Base-by-base conservation (phyloP, 352 stramenopile genomes). In the Phytophthora citricola region DNA sequence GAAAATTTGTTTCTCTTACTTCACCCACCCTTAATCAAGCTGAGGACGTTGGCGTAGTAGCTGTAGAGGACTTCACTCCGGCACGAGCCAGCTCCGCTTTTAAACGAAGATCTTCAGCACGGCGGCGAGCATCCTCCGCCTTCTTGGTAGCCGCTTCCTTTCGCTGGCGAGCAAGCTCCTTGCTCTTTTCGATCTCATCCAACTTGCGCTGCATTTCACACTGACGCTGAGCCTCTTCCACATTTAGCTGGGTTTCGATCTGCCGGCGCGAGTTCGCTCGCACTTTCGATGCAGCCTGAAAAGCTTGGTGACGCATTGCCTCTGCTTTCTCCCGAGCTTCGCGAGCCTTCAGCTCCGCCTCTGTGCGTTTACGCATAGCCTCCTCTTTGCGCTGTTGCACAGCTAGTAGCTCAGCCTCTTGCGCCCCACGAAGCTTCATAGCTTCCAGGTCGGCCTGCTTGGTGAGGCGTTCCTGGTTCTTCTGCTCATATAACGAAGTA, bases 221-320 rank as follows among this genome's bases (percentile, higher is more conserved):
- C 27, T 84, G 69, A 1, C 83, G 85, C 15, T 76, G 64, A 6
- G 66, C 68, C 65, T 94, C 85, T 69, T 95, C 87, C 34, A 78
- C 67, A 38, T 60, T 67, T 8, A 93, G 63, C 38, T 87, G 75
- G 4, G 72, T 79, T 55, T 93, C 85, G 24, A 95, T 92, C 64
- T 91, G 82, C 24, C 66, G 63, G 1, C 84, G 80, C 36, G 83
- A 89, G 52, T 85, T 83, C 15, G 78, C 70, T 17, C 87, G 87
- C 54, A 92, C 81, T 24, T 89, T 71, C 45, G 81, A 80, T 10
- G 79, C 83, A 10, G 87, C 87, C n/a, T 89, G 69, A 22, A 93
- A 79, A 1, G 85, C 87, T 9, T 81, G 63, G 12, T 61, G 75
- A 1, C 87, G 77, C 82, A 94, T 91, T 2, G 64, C 75, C 9